Percentiles rank a stretch among this genome's conserved stretches.
phyloP scores from a whole-genome alignment of 305 asterid genomes.

The Solanum hybrid region DNA sequence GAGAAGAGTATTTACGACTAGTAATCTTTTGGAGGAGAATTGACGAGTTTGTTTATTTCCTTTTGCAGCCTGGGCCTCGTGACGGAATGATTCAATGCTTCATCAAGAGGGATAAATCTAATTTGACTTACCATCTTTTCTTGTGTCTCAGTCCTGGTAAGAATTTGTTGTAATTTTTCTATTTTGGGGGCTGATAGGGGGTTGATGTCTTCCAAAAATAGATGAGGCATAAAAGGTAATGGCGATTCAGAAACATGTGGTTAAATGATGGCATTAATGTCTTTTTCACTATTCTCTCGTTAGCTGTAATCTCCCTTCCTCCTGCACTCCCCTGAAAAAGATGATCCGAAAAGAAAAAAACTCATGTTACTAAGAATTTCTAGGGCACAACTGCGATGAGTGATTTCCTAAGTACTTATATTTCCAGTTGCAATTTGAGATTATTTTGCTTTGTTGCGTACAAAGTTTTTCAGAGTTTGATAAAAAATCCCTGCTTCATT shows the following conservation, averaged over 20 bases:
- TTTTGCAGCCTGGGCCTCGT: slow-evolving; percentile 21
- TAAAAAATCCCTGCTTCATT: not conserved
- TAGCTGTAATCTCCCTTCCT: not conserved
- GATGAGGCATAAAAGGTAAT: not conserved
- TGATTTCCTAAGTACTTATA: not conserved
- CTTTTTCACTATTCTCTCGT: not conserved
- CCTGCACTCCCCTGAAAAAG: not conserved
- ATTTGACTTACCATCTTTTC: slow-evolving; percentile 21
- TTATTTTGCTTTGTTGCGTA: not conserved
- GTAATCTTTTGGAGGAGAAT: not conserved
- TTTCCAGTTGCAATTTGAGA: not conserved
- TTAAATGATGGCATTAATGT: not conserved
- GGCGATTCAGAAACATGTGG: not conserved
- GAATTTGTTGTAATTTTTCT: not conserved
- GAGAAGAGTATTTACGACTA: not conserved
- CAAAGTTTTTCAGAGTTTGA: not conserved
- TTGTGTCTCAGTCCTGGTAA: slow-evolving; percentile 20
- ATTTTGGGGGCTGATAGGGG: not conserved
- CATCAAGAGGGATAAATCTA: slow-evolving; percentile 18
- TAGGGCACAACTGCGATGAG: not conserved
- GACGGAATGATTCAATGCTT: slow-evolving; percentile 22
- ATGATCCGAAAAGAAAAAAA: not conserved
- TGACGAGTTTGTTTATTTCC: not conserved
- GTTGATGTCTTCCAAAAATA: not conserved
- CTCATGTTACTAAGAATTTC: not conserved